Evolutionary conservation across 805 yeast species (phyloP).

Genomic region (Starmerella vaccinii): DNA sequence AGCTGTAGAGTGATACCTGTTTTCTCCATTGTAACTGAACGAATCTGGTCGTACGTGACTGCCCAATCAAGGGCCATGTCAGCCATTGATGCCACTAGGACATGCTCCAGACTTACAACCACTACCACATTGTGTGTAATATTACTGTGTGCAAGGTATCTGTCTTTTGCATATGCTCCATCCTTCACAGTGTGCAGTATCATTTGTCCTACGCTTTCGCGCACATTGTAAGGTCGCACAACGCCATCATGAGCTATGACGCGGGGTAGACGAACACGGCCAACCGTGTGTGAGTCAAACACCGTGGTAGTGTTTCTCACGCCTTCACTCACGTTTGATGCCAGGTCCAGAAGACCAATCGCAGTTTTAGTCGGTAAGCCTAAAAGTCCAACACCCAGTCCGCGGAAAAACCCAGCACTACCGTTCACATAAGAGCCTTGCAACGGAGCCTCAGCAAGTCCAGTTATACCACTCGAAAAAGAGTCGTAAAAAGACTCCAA

Average conservation of each 20-base stretch:
- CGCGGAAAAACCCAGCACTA: slow-evolving; percentile 83
- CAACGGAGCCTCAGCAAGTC: slow-evolving; percentile 82
- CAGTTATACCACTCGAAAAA: slow-evolving; percentile 75
- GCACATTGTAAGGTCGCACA: slow-evolving; percentile 60
- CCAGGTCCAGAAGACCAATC: slow-evolving; percentile 85
- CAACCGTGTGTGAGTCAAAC: slow-evolving; percentile 55
- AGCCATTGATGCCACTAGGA: slow-evolving; percentile 57
- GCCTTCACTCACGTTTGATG: slow-evolving; percentile 88
- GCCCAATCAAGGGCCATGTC: slow-evolving; percentile 60
- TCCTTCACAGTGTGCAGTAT: slow-evolving; percentile 81
- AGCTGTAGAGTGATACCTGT: slow-evolving; percentile 67
- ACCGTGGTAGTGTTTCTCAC: slow-evolving; percentile 86
- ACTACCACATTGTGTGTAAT: slow-evolving; percentile 73
- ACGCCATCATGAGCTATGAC: slow-evolving; percentile 59
- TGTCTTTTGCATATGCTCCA: slow-evolving; percentile 61
- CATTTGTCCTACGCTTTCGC: slow-evolving; percentile 89
- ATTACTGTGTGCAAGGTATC: slow-evolving; percentile 74
- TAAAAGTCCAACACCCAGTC: slow-evolving; percentile 86
- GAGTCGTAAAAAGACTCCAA: slow-evolving; percentile 85
- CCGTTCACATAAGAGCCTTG: slow-evolving; percentile 87
- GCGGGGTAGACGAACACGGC: slow-evolving; percentile 74
- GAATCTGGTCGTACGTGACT: slow-evolving; percentile 52
- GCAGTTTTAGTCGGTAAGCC: slow-evolving; percentile 97
- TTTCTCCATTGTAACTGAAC: slow-evolving; percentile 61
- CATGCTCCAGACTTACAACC: slow-evolving; percentile 60